Evolutionary conservation across 257 asterid genomes (phyloP).

Genomic region (Verbascum thapsus): DNA sequence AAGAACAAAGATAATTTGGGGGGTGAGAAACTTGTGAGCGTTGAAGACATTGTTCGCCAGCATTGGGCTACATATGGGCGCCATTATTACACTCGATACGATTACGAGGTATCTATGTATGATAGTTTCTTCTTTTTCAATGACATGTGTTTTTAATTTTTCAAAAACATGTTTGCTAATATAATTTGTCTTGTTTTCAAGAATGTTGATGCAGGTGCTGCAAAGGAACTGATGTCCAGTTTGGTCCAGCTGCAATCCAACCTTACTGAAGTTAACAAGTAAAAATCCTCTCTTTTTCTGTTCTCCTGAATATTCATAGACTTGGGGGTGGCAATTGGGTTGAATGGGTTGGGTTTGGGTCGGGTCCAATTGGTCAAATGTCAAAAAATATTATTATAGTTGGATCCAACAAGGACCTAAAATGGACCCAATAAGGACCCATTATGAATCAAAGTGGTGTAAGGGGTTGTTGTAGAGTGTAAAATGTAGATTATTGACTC

Average conservation of each 20-base stretch:
- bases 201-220: conserved; percentile 88
- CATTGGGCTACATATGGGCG: conserved; percentile 97
- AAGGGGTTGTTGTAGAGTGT: too few species aligned
- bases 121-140: conserved; percentile 14
- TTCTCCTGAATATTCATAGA: too few species aligned
- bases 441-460: too few species aligned
- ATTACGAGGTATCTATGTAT: conserved; percentile 69
- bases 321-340: too few species aligned
- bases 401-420: too few species aligned
- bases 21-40: conserved; percentile 76
- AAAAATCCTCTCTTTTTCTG: conserved; percentile 24
- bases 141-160: conserved; percentile 16
- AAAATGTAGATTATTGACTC: too few species aligned
- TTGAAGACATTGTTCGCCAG: conserved; percentile 93
- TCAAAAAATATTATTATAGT: too few species aligned
- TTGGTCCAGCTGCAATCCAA: conserved; percentile 89
- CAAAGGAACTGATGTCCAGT: conserved; percentile 88
- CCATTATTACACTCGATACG: conserved; percentile 95
- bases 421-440: too few species aligned
- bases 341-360: too few species aligned
- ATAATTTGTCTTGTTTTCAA: conserved; percentile 38
- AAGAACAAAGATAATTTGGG: conserved; percentile 79
- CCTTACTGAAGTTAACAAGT: conserved; percentile 83
- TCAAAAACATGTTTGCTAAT: conserved; percentile 7
- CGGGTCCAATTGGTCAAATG: too few species aligned